A percentile compares a stretch with the other conserved stretches of the same genome.
Evolutionary conservation across 2,329 filamentous ascomycete genomes (phyloP).

Genomic region (Aspergillus sp.): DNA sequence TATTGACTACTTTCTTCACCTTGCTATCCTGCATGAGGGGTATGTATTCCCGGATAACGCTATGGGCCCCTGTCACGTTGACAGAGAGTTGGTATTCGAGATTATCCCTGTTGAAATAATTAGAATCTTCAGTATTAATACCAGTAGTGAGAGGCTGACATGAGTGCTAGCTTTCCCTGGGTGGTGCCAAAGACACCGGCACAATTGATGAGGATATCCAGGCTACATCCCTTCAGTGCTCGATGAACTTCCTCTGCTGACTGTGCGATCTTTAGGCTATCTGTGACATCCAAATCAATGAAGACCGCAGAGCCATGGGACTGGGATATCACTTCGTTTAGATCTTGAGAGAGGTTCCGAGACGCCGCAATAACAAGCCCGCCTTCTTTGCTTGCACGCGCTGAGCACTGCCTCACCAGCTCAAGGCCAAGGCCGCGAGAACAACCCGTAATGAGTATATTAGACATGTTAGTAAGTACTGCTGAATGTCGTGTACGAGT

Average conservation of each 20-base stretch:
- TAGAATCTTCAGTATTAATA: not conserved
- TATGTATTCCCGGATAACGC: conserved; percentile 41
- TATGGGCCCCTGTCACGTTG: conserved; percentile 45
- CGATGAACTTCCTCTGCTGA: conserved; percentile 29
- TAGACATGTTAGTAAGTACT: not conserved
- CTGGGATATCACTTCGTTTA: not conserved
- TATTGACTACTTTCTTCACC: conserved; percentile 47
- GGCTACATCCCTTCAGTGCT: conserved; percentile 29
- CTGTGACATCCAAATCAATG: conserved; percentile 37
- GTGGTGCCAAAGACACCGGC: conserved; percentile 27
- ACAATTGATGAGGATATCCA: conserved; percentile 46
- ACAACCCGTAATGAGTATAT: conserved; percentile 25
- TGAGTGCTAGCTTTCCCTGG: not conserved
- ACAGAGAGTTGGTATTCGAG: conserved; percentile 40
- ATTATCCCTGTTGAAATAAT: conserved; percentile 29
- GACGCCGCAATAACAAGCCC: conserved; percentile 11
- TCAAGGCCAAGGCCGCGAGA: conserved; percentile 30
- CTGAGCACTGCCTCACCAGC: conserved; percentile 20
- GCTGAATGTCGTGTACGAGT: too few relatives aligned
- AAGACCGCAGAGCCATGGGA: conserved; percentile 30
- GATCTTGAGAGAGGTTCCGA: not conserved
- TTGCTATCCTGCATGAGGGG: conserved; percentile 39
- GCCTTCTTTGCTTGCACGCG: not conserved
- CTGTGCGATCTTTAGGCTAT: conserved; percentile 28
- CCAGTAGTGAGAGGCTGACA: not conserved